phyloP scores from a whole-genome alignment of 306 rosid genomes.

The Amphicarpaea edgeworthii region DNA sequence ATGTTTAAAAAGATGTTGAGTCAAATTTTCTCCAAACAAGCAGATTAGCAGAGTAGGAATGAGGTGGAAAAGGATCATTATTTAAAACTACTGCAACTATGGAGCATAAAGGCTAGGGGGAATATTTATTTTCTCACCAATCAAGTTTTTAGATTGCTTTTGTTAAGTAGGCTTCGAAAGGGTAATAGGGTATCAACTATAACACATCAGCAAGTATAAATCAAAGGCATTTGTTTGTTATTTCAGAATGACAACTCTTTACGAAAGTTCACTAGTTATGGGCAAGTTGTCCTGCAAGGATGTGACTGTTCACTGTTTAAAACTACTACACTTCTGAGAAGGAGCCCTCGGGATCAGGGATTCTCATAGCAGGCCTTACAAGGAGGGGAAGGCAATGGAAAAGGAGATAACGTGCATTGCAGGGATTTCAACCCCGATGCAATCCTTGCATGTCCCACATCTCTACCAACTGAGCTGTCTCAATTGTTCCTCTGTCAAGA shows the following conservation, averaged over 20 bases:
- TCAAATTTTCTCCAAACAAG: constrained; percentile 18
- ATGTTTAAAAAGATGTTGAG: constrained; percentile 13
- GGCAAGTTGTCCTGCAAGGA: neutral
- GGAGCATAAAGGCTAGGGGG: neutral
- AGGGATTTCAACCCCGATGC: neutral
- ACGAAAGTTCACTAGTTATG: constrained; percentile 2
- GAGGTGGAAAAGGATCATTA: neutral
- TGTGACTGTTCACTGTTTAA: neutral
- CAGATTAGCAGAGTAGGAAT: neutral
- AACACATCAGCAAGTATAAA: too few relatives aligned
- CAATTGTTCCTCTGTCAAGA: constrained; percentile 8
- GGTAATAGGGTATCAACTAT: neutral
- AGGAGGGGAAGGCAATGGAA: neutral
- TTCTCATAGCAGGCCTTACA: neutral
- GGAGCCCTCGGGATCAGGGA: neutral
- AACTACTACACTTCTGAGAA: neutral
- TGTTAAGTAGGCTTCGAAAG: constrained; percentile 16
- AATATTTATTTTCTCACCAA: constrained; percentile 2
- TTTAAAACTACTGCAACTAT: neutral
- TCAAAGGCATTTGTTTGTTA: constrained; percentile 23
- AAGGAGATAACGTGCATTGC: neutral
- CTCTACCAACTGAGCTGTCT: constrained; percentile 25
- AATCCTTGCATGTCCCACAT: constrained; percentile 1
- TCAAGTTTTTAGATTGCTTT: neutral
- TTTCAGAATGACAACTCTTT: neutral